phyloP scores from a whole-genome alignment of 345 rosid genomes.

The Acer yangbiense region DNA sequence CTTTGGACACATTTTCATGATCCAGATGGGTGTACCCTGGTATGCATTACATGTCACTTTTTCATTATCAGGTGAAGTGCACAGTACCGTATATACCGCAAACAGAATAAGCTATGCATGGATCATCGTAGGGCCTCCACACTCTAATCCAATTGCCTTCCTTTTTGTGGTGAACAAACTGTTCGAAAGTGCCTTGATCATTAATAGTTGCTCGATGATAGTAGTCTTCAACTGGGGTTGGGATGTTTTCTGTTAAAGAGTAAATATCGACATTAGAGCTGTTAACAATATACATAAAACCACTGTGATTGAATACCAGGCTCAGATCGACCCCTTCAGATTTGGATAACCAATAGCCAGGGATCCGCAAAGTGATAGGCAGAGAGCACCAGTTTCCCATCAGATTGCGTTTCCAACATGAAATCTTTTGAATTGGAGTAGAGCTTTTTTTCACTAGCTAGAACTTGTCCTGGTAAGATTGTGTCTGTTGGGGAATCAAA shows the following conservation, averaged over 20 bases:
- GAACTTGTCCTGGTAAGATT: constrained; percentile 21
- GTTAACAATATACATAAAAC: too few species aligned
- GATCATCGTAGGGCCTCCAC: constrained; percentile 27
- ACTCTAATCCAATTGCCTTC: constrained; percentile 17
- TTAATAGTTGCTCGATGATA: constrained; percentile 25
- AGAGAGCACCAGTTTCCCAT: constrained; percentile 33
- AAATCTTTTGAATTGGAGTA: constrained; percentile 25
- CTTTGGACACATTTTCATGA: constrained; percentile 17
- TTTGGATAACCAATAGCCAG: constrained; percentile 24
- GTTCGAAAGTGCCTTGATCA: constrained; percentile 24
- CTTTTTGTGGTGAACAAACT: constrained; percentile 17
- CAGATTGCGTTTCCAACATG: constrained; percentile 30
- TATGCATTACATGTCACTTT: constrained; percentile 23
- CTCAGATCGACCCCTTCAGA: neutral
- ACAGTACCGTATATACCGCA: constrained; percentile 35
- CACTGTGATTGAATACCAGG: constrained; percentile 17
- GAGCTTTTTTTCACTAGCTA: neutral
- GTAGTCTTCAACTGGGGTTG: constrained; percentile 16
- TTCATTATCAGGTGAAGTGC: constrained; percentile 25
- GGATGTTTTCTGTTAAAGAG: constrained; percentile 13
- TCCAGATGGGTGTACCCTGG: constrained; percentile 31
- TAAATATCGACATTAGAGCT: constrained; percentile 8
- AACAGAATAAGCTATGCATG: constrained; percentile 20
- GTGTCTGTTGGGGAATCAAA: constrained; percentile 28
- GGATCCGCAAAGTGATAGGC: constrained; percentile 30